Evolutionary conservation across 441 rosid genomes (phyloP).

Genomic region (Omphalea diandra): DNA sequence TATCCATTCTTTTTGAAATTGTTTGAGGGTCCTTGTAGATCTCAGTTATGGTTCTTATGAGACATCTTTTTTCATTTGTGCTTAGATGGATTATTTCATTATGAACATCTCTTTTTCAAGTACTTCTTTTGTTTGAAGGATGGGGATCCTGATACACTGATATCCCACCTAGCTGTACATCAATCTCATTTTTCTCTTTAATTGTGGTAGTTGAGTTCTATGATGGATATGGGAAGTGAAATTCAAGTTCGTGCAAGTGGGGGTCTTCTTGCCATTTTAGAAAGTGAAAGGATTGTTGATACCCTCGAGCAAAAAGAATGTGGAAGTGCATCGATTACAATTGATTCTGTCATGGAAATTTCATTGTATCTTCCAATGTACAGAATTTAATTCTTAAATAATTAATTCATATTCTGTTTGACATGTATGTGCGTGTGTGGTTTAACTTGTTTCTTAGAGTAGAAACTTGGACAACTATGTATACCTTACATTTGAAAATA

Average conservation of each 20-base stretch:
- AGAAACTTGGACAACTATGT: constrained; percentile 22
- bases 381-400: constrained; percentile 19
- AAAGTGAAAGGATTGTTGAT: constrained; percentile 87
- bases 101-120: not conserved
- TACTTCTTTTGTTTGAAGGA: not conserved
- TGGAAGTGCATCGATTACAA: constrained; percentile 72
- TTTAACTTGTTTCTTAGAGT: constrained; percentile 10
- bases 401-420: not conserved
- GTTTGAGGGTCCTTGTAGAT: not conserved
- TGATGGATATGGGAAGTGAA: constrained; percentile 96
- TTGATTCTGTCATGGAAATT: constrained; percentile 75
- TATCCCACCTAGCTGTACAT: not conserved
- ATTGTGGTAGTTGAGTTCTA: constrained; percentile 72
- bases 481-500: constrained; percentile 44
- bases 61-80: not conserved
- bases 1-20: not conserved
- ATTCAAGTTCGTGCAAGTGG: constrained; percentile 91
- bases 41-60: not conserved
- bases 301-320: constrained; percentile 74
- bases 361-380: constrained; percentile 65
- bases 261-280: constrained; percentile 92
- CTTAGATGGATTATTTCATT: not conserved
- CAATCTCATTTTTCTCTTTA: constrained; percentile 22
- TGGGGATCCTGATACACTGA: not conserved
- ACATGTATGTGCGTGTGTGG: not conserved